A percentile compares a stretch with the other conserved stretches of the same genome.
Conservation (phyloP, 2,329 filamentous ascomycete genomes). For the Pseudovirgaria hyperparasitica region DNA sequence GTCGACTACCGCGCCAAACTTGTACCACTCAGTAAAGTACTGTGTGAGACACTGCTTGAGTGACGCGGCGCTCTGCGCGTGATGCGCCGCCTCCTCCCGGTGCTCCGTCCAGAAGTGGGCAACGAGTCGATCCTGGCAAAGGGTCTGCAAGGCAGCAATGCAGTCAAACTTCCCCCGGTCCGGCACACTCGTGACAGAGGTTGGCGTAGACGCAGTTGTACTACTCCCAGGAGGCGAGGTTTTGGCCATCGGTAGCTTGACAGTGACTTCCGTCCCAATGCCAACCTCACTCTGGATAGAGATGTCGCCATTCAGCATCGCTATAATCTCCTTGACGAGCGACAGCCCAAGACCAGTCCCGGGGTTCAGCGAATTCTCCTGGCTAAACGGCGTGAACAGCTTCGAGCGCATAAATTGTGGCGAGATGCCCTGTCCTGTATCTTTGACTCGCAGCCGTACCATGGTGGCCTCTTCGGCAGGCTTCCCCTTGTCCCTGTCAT, state of each 20-base stretch:
- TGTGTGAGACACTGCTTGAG: too few relatives aligned
- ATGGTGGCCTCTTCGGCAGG: too few relatives aligned
- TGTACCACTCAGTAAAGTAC: constrained; percentile 12
- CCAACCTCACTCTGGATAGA: constrained; percentile 40
- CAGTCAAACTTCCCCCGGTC: constrained; percentile 10
- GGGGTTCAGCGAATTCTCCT: constrained; percentile 47
- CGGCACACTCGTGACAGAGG: constrained; percentile 6
- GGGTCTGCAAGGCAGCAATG: constrained; percentile 5
- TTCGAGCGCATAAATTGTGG: constrained; percentile 47
- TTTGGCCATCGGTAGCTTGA: constrained; percentile 30
- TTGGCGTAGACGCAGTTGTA: constrained; percentile 3
- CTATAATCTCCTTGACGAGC: constrained; percentile 47
- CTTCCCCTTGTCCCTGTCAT: too few relatives aligned
- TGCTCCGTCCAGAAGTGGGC: constrained; percentile 5
- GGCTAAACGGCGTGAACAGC: constrained; percentile 51
- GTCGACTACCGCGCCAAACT: constrained; percentile 4
- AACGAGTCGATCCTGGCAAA: constrained; percentile 3
- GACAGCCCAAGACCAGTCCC: constrained; percentile 54
- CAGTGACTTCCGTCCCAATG: constrained; percentile 42
- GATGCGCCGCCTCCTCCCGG: not conserved
- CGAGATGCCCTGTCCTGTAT: constrained; percentile 55
- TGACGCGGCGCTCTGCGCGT: not conserved
- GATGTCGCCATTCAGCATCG: constrained; percentile 46
- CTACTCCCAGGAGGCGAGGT: constrained; percentile 1
- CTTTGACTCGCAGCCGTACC: constrained; percentile 38